Evolutionary conservation across 441 rosid species (phyloP).

Genomic region (Gossypium lobatum): DNA sequence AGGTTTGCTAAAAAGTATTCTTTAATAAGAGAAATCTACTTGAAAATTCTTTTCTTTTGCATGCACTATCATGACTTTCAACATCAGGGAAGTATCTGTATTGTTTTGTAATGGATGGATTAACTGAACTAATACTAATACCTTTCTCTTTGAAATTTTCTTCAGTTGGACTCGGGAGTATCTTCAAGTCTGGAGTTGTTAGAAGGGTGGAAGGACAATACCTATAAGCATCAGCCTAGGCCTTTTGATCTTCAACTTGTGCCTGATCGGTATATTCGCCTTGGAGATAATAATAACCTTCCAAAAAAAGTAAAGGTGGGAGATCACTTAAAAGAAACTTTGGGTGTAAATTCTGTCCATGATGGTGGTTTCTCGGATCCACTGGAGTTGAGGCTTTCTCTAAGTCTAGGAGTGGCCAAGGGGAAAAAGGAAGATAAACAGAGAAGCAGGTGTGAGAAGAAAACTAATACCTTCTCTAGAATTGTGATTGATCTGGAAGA

Average conservation of each 20-base stretch:
- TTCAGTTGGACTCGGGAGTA: constrained; percentile 24
- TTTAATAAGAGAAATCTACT: background rate
- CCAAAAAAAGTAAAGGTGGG: constrained; percentile 13
- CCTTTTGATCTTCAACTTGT: constrained; percentile 29
- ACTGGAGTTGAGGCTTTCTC: constrained; percentile 38
- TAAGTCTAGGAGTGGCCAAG: constrained; percentile 27
- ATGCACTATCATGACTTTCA: background rate
- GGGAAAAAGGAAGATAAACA: constrained; percentile 22
- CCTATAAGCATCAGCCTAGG: constrained; percentile 20
- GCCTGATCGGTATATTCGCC: constrained; percentile 27
- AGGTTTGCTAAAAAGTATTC: background rate
- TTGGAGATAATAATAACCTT: constrained; percentile 12
- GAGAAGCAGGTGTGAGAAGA: constrained; percentile 26
- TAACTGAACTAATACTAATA: background rate
- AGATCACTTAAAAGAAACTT: constrained; percentile 16
- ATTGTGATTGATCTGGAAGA: constrained; percentile 35
- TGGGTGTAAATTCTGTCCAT: constrained; percentile 15
- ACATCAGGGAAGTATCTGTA: background rate
- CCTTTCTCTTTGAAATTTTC: constrained; percentile 7
- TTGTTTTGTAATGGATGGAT: background rate
- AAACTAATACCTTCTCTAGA: constrained; percentile 18
- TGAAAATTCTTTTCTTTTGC: background rate
- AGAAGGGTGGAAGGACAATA: constrained; percentile 14
- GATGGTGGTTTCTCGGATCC: constrained; percentile 16
- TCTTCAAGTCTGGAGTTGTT: constrained; percentile 12